phyloP scores from a whole-genome alignment of 2,329 filamentous ascomycete genomes.

The Taxawa tesnikishii region DNA sequence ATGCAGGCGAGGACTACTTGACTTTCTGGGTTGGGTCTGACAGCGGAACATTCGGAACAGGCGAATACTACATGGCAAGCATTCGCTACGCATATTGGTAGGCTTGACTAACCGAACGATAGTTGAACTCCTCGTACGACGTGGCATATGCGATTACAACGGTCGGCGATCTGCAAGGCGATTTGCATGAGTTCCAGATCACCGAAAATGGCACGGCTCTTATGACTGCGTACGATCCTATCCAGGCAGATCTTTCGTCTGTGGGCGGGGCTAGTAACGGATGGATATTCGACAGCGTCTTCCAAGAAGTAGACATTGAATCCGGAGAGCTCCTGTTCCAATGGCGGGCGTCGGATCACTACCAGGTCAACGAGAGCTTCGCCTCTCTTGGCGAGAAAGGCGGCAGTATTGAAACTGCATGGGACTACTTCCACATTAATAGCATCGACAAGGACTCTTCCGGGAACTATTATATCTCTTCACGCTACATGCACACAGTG shows the following conservation, averaged over 20 bases:
- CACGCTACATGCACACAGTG: conserved; percentile 33
- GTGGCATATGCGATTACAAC: conserved; percentile 15
- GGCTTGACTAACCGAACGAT: too few species aligned
- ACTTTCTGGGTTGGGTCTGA: conserved; percentile 25
- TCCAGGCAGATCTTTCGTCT: conserved; percentile 15
- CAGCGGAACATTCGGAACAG: conserved; percentile 13
- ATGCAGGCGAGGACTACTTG: conserved; percentile 22
- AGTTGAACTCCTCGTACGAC: conserved; percentile 17
- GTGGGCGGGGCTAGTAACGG: conserved; percentile 15
- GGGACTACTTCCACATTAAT: conserved; percentile 42
- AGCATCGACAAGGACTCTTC: conserved; percentile 35
- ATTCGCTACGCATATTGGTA: too few species aligned
- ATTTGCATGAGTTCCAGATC: conserved; percentile 31
- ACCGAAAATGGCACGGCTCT: conserved; percentile 28
- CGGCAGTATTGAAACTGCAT: conserved; percentile 26
- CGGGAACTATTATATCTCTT: conserved; percentile 40
- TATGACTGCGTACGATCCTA: conserved; percentile 30
- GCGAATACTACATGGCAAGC: conserved; percentile 11
- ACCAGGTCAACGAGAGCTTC: conserved; percentile 17
- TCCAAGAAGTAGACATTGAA: conserved; percentile 32
- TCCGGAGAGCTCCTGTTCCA: conserved; percentile 27
- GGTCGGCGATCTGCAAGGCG: conserved; percentile 23
- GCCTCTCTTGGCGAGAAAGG: conserved; percentile 23
- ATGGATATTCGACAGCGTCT: conserved; percentile 30
- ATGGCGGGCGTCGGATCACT: conserved; percentile 26